Conservation (phyloP, 768 basidiomycete genomes). For the Galerina marginata region DNA sequence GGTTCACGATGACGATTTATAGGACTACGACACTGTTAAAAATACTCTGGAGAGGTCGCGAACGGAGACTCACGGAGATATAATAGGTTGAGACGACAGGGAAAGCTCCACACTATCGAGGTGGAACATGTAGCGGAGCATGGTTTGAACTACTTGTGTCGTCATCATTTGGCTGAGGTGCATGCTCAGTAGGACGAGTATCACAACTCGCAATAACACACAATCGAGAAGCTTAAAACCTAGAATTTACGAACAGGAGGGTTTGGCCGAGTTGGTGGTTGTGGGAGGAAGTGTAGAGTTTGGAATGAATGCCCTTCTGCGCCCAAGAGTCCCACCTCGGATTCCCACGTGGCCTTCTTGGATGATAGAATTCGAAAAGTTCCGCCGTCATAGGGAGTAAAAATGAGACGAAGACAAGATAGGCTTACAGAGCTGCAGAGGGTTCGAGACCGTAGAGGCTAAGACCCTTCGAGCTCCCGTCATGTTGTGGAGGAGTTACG, state of each 20-base stretch:
- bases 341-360: constrained; percentile 9
- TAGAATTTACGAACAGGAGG: too few relatives aligned
- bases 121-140: too few relatives aligned
- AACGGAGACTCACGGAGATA: constrained; percentile 1
- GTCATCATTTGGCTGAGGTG: too few relatives aligned
- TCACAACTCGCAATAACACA: too few relatives aligned
- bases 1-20: too few relatives aligned
- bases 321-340: constrained; percentile 10
- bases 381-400: neutral
- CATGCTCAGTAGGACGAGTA: too few relatives aligned
- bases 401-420: neutral
- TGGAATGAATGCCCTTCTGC: constrained; percentile 4
- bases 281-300: constrained; percentile 5
- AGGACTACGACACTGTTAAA: neutral
- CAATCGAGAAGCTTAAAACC: too few relatives aligned
- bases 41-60: neutral
- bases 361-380: neutral
- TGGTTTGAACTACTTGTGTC: too few relatives aligned
- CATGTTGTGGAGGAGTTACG: too few relatives aligned
- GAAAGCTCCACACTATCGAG: neutral
- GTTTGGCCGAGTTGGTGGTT: constrained; percentile 4
- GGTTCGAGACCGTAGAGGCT: neutral
- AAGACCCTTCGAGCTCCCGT: too few relatives aligned
- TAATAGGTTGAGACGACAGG: neutral
- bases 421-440: neutral